These are phyloP conservation scores for Myxozyma kluyveri DNA, from an alignment of 805 yeast species.

Conservation along the genomic window DNA sequence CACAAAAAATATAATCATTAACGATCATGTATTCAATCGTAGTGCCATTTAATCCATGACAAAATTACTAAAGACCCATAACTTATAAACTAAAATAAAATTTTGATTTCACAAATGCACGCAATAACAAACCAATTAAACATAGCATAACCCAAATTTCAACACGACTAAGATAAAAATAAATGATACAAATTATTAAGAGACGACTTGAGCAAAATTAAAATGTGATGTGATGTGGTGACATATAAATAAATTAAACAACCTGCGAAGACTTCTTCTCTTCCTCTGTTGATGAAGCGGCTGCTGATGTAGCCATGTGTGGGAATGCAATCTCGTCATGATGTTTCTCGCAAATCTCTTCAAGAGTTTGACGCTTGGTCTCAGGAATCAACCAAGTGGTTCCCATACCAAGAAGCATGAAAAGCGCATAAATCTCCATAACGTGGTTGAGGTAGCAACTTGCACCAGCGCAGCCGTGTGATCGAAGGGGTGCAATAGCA, in stretches of 20 bases:
- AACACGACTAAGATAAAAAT: background rate
- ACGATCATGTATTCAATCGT: no score
- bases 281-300: slow-evolving; percentile 6
- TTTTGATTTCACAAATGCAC: no score
- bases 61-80: no score
- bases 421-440: slow-evolving; percentile 88
- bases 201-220: no score
- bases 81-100: no score
- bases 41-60: no score
- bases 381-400: slow-evolving; percentile 74
- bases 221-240: no score
- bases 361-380: slow-evolving; percentile 87
- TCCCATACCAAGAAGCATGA: slow-evolving; percentile 78
- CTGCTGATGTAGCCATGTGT: background rate
- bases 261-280: no score
- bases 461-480: slow-evolving; percentile 67
- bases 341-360: slow-evolving; percentile 72
- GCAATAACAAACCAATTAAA: background rate
- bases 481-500: slow-evolving; percentile 60
- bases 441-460: slow-evolving; percentile 88
- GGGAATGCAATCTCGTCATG: slow-evolving; percentile 58
- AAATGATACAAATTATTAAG: no score
- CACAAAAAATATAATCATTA: no score
- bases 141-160: background rate
- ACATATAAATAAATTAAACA: no score